A percentile compares a stretch with the other conserved stretches of the same genome.
Conservation (phyloP, 2,329 filamentous ascomycete species). For the Penicillium paneum region DNA sequence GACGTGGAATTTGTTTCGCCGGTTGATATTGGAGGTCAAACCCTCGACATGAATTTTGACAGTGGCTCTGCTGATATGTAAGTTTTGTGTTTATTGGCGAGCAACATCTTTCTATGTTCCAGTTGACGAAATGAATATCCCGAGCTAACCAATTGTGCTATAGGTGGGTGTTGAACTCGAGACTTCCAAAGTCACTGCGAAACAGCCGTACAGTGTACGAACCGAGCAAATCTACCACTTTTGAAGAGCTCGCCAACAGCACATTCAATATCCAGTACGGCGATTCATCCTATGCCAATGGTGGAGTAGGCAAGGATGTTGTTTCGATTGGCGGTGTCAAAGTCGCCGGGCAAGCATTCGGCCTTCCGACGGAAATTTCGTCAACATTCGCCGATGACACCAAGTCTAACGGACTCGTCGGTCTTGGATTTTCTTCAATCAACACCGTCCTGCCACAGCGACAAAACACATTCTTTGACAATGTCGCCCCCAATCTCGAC, state of each 20-base stretch:
- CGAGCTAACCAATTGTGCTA: background rate
- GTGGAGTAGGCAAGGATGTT: conserved; percentile 63
- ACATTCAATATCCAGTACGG: conserved; percentile 67
- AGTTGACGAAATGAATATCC: background rate
- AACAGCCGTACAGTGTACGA: conserved; percentile 56
- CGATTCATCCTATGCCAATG: conserved; percentile 61
- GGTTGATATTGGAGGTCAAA: conserved; percentile 67
- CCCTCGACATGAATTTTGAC: conserved; percentile 68
- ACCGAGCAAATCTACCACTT: conserved; percentile 52
- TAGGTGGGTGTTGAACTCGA: conserved; percentile 68
- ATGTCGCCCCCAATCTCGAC: conserved; percentile 58
- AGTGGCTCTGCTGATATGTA: conserved; percentile 71
- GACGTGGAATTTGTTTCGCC: conserved; percentile 69
- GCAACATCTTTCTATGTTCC: background rate
- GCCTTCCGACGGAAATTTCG: conserved; percentile 61
- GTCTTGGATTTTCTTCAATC: conserved; percentile 63
- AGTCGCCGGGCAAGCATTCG: conserved; percentile 62
- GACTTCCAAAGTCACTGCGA: conserved; percentile 48
- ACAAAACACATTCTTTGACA: conserved; percentile 73
- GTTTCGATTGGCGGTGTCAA: conserved; percentile 65
- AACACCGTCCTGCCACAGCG: conserved; percentile 62
- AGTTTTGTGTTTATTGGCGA: conserved; percentile 23
- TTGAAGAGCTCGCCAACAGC: conserved; percentile 47
- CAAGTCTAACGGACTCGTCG: conserved; percentile 66
- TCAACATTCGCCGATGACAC: conserved; percentile 57